Evolutionary conservation across 1,284 basidiomycete genomes (phyloP), one percentile per base, ranked within the genome.

Genomic region (Chalciporus sp.): DNA sequence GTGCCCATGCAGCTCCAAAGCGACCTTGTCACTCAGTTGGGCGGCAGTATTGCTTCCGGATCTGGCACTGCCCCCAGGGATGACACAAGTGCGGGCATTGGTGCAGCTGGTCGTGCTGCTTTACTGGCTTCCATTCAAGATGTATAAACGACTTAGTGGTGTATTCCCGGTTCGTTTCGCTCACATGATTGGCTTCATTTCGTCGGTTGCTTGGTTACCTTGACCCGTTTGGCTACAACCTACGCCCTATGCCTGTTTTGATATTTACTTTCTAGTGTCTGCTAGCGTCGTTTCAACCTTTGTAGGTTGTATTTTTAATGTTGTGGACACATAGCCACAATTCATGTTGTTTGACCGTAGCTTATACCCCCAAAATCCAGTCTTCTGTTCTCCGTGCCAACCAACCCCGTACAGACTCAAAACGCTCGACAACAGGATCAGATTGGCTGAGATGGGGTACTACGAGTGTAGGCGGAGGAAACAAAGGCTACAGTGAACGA

Each of bases 1-100:
- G 94, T 94, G 20, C 92, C 92, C n/a, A 94, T 94, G 92, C 88
- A 91, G 59, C 78, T 92, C 37, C 90, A 92, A 71, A 87, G 80
- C 62, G 89, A 92, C 59, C 73, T 91, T 33, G 73, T 76, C 17
- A 74, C 77, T 40, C 81, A 86, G 60, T 58, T 86, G 42, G 61
- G 73, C 1, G 14, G 52, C 26, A 55, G 53, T 28, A 16, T 51
- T 17, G 49, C 67, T 47, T 75, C 79, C 5, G 73, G 74, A 16
- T 75, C 76, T 12, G 69, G 61, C 14, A 62, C 65, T 20, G 55
- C 71, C 47, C 56, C 76, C 9, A 68, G 69, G 29, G 74, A 73
- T 23, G 83, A 83, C 65, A 61, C 58, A 7, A 78, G 75, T 31
- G 76, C 79, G 56, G 68, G 71, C 47, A 52, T 81, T 14, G 76